Evolutionary conservation across 768 basidiomycete genomes (phyloP), one percentile per base, ranked within the genome.

Genomic region (Gautieria morchelliformis): DNA sequence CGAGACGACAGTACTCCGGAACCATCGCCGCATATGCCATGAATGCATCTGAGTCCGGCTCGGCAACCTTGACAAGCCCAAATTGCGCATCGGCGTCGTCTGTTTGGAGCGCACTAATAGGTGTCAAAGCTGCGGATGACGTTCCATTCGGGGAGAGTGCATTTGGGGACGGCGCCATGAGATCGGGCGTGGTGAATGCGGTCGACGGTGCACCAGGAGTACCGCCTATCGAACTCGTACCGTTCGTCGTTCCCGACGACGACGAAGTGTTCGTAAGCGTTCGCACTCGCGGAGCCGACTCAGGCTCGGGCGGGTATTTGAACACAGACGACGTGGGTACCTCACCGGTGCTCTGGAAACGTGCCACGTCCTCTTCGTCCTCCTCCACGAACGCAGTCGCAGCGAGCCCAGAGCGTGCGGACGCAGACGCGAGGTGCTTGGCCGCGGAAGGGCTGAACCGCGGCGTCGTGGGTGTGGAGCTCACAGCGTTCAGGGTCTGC

Each of bases 11-110:
- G 68, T 83, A 92, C 71, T 93, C 90, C 27, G 88, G 86, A 17
- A 92, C 85, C 66, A 91, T 86, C 37, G 87, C 81, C 19, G 89
- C 88, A 66, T 93, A 93, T 0, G 85, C 80, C 81, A 89, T 79
- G 69, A 90, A 90, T 56, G 89, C 84, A 68, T 93, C 90, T 53
- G 82, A 71, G 66, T 93, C 90, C 14, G 89, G 81, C 59, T 90
- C 88, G 0, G 90, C 89, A 6, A 92, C 84, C 69, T 89, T 90
- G 33, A 81, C 84, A 48, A 91, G 69, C 15, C 90, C 90, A 35
- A 85, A 73, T 70, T 87, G 86, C 33, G 80, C 75, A 70, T 91
- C 89, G 15, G 76, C 73, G 60, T 90, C 88, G 3, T 77, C 74
- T 1, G 89, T 90, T 15, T 82, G 79, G 54, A 92, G 72, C 27